phyloP scores from a whole-genome alignment of 352 stramenopile genomes.

The Nothophytophthora sp. region DNA sequence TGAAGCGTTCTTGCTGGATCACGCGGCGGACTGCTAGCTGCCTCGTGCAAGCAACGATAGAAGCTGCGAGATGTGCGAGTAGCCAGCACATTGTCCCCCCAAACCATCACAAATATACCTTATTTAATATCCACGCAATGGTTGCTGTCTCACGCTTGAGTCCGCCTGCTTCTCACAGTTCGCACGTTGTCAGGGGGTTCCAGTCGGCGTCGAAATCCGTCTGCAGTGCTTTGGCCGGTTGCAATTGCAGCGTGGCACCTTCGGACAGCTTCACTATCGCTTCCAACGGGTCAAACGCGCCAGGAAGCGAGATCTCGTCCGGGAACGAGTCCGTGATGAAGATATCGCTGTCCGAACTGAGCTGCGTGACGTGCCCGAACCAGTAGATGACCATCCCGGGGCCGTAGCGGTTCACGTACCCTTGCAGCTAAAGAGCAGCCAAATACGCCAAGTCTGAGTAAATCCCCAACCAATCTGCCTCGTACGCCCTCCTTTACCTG shows the following conservation, averaged over 20 bases:
- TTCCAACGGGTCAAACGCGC: constrained; percentile 44
- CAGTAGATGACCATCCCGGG: constrained; percentile 91
- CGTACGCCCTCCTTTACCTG: constrained; percentile 26
- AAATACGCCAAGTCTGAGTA: background rate
- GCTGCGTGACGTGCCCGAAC: constrained; percentile 69
- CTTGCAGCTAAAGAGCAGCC: constrained; percentile 42
- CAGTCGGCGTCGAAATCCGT: constrained; percentile 45
- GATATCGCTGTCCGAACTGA: constrained; percentile 59
- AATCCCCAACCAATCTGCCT: background rate
- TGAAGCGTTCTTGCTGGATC: constrained; percentile 39
- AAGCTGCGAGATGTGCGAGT: constrained; percentile 16
- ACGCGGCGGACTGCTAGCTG: constrained; percentile 19
- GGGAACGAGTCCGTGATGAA: constrained; percentile 68
- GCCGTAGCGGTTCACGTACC: constrained; percentile 83
- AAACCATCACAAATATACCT: constrained; percentile 22
- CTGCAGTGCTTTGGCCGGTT: constrained; percentile 14
- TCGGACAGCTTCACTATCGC: constrained; percentile 11
- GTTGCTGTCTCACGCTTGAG: background rate
- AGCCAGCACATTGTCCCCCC: constrained; percentile 8
- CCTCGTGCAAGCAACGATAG: background rate
- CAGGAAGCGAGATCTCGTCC: constrained; percentile 49
- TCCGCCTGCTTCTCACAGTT: constrained; percentile 18
- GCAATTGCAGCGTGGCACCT: constrained; percentile 19
- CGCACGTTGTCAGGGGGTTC: constrained; percentile 35
- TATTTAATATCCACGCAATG: constrained; percentile 19